phyloP scores from a whole-genome alignment of 108 stramenopile species.

The Discostella stelligeroides region DNA sequence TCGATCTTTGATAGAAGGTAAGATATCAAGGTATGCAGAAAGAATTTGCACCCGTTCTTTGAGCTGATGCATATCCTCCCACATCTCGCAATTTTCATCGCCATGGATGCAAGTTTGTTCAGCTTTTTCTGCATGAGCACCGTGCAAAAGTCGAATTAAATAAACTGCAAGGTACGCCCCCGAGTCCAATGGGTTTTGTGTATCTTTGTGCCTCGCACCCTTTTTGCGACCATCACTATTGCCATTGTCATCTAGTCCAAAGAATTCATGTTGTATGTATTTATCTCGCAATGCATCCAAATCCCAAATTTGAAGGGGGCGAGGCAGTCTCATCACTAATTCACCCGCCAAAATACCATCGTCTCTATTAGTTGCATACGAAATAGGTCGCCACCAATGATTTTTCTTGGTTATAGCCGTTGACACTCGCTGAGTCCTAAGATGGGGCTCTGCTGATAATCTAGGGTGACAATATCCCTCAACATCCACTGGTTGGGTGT shows the following conservation, averaged over 20 bases:
- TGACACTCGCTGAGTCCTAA: constrained; percentile 47
- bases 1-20: constrained; percentile 60
- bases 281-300: constrained; percentile 77
- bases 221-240: background rate
- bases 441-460: constrained; percentile 29
- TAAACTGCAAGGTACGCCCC: constrained; percentile 78
- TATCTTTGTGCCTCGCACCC: constrained; percentile 54
- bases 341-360: constrained; percentile 47
- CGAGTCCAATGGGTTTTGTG: constrained; percentile 59
- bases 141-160: constrained; percentile 43
- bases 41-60: constrained; percentile 25
- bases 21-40: constrained; percentile 37
- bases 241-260: constrained; percentile 33
- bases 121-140: constrained; percentile 6
- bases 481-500: background rate
- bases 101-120: constrained; percentile 14
- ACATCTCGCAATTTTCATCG: constrained; percentile 10
- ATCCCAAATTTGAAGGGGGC: constrained; percentile 80
- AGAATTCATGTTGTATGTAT: constrained; percentile 55
- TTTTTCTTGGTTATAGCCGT: background rate
- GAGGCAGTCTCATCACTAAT: constrained; percentile 68
- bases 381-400: constrained; percentile 9
- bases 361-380: constrained; percentile 2
- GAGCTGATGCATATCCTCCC: constrained; percentile 23
- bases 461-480: constrained; percentile 49